A percentile compares a stretch with the other conserved stretches of the same genome.
Conservation (phyloP, 1,284 basidiomycete genomes). For the Apiotrichum veenhuisii region DNA sequence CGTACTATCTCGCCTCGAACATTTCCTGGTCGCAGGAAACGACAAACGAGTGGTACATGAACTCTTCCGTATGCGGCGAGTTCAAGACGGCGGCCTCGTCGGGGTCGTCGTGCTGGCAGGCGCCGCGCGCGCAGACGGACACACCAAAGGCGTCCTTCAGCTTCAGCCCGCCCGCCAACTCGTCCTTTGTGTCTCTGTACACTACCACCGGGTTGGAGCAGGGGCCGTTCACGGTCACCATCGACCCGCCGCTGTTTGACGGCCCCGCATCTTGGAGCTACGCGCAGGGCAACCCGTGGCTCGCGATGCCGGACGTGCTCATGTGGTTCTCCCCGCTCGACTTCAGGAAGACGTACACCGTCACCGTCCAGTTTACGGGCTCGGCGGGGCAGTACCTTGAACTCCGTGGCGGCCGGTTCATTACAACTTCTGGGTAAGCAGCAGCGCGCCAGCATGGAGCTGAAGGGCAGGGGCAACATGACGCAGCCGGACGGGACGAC, state of each 20-base stretch:
- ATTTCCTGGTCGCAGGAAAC: slow-evolving; percentile 1
- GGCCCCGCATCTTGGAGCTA: neutral
- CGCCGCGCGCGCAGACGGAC: neutral
- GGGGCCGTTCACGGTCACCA: neutral
- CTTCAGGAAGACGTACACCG: neutral
- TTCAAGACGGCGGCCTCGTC: neutral
- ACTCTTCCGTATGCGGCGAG: neutral
- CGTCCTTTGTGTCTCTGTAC: neutral
- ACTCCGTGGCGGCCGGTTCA: neutral
- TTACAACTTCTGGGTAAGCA: neutral
- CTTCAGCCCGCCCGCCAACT: neutral
- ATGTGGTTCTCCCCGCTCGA: slow-evolving; percentile 3
- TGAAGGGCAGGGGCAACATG: neutral
- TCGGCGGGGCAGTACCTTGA: neutral
- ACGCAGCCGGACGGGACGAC: neutral
- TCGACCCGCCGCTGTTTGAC: slow-evolving; percentile 1
- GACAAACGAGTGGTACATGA: neutral
- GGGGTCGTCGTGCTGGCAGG: neutral
- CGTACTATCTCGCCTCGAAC: neutral
- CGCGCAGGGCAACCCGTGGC: neutral
- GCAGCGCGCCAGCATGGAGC: neutral
- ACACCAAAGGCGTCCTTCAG: neutral
- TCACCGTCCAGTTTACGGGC: neutral
- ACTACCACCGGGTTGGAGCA: neutral
- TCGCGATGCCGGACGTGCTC: neutral